Evolutionary conservation across 1,284 basidiomycete genomes (phyloP).

Genomic region (Trametes versicolor): DNA sequence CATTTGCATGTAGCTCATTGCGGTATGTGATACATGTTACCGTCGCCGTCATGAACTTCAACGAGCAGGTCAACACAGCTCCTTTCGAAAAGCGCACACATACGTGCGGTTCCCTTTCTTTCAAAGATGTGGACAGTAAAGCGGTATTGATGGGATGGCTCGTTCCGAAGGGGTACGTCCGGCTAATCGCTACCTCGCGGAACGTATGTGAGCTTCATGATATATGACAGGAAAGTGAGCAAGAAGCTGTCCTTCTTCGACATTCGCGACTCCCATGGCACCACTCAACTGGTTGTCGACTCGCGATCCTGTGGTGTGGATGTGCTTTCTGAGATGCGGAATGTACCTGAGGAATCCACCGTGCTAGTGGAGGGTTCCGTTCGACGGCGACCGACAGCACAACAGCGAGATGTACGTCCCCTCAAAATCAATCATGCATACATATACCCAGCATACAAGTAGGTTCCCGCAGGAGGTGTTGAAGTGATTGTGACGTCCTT

Average conservation of each 20-base stretch:
- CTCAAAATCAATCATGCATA: neutral
- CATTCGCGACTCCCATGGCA: slow-evolving; percentile 80
- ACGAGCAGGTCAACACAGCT: slow-evolving; percentile 1
- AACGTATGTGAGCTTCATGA: neutral
- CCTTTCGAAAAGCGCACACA: slow-evolving; percentile 32
- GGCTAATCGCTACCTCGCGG: neutral
- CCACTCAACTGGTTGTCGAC: slow-evolving; percentile 80
- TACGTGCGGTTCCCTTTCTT: slow-evolving; percentile 26
- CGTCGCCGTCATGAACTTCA: neutral
- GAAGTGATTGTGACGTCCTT: slow-evolving; percentile 82
- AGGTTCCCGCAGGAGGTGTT: slow-evolving; percentile 76
- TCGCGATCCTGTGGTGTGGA: slow-evolving; percentile 38
- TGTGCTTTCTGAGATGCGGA: slow-evolving; percentile 59
- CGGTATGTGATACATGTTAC: slow-evolving; percentile 1
- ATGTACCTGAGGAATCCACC: slow-evolving; percentile 79
- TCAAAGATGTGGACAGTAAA: slow-evolving; percentile 13
- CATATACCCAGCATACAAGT: slow-evolving; percentile 5
- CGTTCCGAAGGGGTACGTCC: slow-evolving; percentile 27
- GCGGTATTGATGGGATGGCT: slow-evolving; percentile 32
- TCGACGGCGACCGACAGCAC: slow-evolving; percentile 66
- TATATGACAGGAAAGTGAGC: slow-evolving; percentile 63
- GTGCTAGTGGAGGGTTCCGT: slow-evolving; percentile 81
- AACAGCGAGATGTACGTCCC: slow-evolving; percentile 55
- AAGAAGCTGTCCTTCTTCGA: slow-evolving; percentile 81
- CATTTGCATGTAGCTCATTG: neutral